These are phyloP conservation scores for Didymella arachidicola DNA, from an alignment of 2,329 filamentous ascomycete species.

Conservation along the genomic window DNA sequence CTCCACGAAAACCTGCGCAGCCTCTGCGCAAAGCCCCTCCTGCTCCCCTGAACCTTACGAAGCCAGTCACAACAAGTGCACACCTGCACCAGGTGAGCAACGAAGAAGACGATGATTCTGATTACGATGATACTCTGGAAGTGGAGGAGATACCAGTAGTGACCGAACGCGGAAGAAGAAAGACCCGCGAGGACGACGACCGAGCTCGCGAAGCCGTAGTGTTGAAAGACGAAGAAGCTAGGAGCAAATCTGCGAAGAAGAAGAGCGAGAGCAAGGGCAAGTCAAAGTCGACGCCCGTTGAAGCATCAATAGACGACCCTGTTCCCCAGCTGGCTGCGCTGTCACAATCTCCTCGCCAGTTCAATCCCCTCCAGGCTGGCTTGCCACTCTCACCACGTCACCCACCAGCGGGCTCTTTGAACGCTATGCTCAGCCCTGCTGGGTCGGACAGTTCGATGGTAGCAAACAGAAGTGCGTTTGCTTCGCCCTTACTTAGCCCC, in stretches of 20 bases:
- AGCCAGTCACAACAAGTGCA: constrained; percentile 52
- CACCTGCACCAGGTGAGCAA: constrained; percentile 56
- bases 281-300: constrained; percentile 37
- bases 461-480: constrained; percentile 51
- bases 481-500: constrained; percentile 64
- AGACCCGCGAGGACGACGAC: constrained; percentile 89
- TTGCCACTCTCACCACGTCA: constrained; percentile 51
- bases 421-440: constrained; percentile 60
- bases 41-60: constrained; percentile 77
- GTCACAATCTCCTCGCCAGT: constrained; percentile 42
- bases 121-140: constrained; percentile 81
- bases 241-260: constrained; percentile 78
- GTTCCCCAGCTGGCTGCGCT: constrained; percentile 30
- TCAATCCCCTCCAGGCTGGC: constrained; percentile 42
- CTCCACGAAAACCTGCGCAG: constrained; percentile 42
- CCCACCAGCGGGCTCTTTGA: constrained; percentile 48
- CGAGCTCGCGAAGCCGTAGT: constrained; percentile 74
- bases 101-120: constrained; percentile 75
- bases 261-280: constrained; percentile 62
- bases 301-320: constrained; percentile 26
- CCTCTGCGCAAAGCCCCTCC: constrained; percentile 81
- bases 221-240: constrained; percentile 70
- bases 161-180: constrained; percentile 74
- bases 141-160: constrained; percentile 68
- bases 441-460: constrained; percentile 51